Conservation (phyloP, 208 protist genomes). For the Crithidia mellificae region DNA sequence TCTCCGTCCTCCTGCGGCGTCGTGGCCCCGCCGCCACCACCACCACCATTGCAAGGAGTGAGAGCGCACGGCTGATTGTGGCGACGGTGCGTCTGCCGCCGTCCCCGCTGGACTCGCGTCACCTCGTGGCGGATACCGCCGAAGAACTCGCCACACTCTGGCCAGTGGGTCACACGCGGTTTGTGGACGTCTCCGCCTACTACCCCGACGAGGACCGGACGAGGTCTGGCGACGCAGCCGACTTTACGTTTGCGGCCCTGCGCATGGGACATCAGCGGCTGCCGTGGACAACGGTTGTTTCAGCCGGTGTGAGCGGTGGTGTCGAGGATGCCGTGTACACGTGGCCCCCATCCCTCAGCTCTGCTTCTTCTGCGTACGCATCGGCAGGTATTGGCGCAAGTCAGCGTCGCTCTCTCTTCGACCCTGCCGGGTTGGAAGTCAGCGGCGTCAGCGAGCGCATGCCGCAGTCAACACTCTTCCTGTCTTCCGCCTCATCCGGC, state of each 20-base stretch:
- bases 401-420: conserved; percentile 5
- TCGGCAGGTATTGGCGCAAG: too few species aligned
- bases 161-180: conserved; percentile 55
- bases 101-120: conserved; percentile 33
- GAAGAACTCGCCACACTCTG: conserved; percentile 30
- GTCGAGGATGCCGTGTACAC: neutral
- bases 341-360: conserved; percentile 31
- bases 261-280: conserved; percentile 17
- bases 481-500: conserved; percentile 19
- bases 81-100: conserved; percentile 52
- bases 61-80: conserved; percentile 25
- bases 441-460: neutral
- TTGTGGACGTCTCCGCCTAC: conserved; percentile 46
- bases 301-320: too few species aligned
- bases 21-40: too few species aligned
- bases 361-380: neutral
- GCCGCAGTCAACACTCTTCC: conserved; percentile 20
- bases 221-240: neutral
- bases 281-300: conserved; percentile 13
- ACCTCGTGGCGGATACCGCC: conserved; percentile 22
- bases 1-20: conserved; percentile 37
- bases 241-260: conserved; percentile 13
- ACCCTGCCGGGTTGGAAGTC: neutral
- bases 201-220: conserved; percentile 9
- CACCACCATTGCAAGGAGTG: too few species aligned